These are phyloP conservation scores for Pleoardoris graminearum DNA, from an alignment of 2,329 filamentous ascomycete species.

Conservation along the genomic window DNA sequence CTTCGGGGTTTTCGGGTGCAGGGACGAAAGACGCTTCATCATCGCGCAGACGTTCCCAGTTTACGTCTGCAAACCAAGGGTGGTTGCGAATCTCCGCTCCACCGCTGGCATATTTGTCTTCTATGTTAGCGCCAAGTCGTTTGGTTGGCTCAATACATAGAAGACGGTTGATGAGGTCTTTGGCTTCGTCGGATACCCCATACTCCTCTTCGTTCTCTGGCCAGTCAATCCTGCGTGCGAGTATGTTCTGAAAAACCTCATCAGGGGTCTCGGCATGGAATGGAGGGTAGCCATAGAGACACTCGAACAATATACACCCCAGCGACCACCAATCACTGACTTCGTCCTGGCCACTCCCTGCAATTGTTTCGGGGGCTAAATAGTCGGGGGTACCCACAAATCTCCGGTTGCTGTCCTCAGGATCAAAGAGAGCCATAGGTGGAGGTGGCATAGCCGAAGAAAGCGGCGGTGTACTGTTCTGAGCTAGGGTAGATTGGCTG, in stretches of 20 bases:
- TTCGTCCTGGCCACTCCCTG: slow-evolving; percentile 92
- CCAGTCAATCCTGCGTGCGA: slow-evolving; percentile 89
- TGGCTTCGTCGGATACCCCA: slow-evolving; percentile 78
- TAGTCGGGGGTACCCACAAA: slow-evolving; percentile 98
- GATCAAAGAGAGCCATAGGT: slow-evolving; percentile 91
- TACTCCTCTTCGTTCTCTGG: slow-evolving; percentile 79
- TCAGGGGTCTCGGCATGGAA: slow-evolving; percentile 92
- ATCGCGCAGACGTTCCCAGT: slow-evolving; percentile 89
- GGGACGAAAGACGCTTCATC: slow-evolving; percentile 97
- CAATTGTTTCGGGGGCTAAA: slow-evolving; percentile 93
- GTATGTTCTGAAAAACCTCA: slow-evolving; percentile 94
- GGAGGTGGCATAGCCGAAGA: slow-evolving; percentile 82
- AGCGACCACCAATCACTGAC: slow-evolving; percentile 99
- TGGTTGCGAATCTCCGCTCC: slow-evolving; percentile 91
- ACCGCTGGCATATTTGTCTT: slow-evolving; percentile 79
- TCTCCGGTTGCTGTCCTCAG: slow-evolving; percentile 85
- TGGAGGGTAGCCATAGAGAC: slow-evolving; percentile 87
- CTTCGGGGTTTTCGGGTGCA: slow-evolving; percentile 87
- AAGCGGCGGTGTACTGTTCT: slow-evolving; percentile 62
- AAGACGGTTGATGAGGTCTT: slow-evolving; percentile 90
- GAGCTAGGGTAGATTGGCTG: slow-evolving; percentile 57
- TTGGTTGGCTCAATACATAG: slow-evolving; percentile 82
- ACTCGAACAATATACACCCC: slow-evolving; percentile 98
- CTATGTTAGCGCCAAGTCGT: slow-evolving; percentile 81
- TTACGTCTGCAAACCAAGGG: slow-evolving; percentile 82